These are phyloP conservation scores for Cymbopogon flexuosus DNA, from an alignment of 202 grass and related monocot genomes.

Conservation along the genomic window DNA sequence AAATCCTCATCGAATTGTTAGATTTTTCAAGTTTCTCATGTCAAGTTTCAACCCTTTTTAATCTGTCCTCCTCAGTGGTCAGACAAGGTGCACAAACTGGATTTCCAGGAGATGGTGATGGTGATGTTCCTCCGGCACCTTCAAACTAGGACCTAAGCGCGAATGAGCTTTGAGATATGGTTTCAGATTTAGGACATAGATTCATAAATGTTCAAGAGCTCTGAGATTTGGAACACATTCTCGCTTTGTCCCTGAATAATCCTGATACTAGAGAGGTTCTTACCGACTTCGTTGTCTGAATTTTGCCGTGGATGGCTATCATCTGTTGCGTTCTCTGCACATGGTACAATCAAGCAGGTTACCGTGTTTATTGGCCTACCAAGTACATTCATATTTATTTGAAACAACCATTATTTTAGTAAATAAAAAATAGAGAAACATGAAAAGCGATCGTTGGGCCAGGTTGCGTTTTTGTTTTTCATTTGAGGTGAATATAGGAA, in stretches of 20 bases:
- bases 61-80: conserved; percentile 47
- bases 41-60: background rate
- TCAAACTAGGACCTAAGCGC: conserved; percentile 27
- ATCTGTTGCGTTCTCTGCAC: background rate
- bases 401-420: too few relatives aligned
- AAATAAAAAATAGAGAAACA: background rate
- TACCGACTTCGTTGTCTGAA: background rate
- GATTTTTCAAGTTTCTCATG: background rate
- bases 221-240: background rate
- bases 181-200: conserved; percentile 39
- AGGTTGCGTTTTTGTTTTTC: background rate
- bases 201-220: background rate
- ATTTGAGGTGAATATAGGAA: background rate
- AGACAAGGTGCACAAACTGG: conserved; percentile 65
- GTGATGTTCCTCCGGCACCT: conserved; percentile 79
- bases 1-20: background rate
- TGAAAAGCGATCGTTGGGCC: background rate
- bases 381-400: background rate
- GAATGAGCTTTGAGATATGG: conserved; percentile 75
- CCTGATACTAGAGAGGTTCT: background rate
- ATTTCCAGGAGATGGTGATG: conserved; percentile 87
- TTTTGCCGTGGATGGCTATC: background rate
- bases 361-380: too few relatives aligned
- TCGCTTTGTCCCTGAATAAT: background rate
- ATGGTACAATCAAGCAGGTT: too few relatives aligned